These are phyloP conservation scores for Xylaria sp. DNA, from an alignment of 2,329 filamentous ascomycete species.

Conservation along the genomic window DNA sequence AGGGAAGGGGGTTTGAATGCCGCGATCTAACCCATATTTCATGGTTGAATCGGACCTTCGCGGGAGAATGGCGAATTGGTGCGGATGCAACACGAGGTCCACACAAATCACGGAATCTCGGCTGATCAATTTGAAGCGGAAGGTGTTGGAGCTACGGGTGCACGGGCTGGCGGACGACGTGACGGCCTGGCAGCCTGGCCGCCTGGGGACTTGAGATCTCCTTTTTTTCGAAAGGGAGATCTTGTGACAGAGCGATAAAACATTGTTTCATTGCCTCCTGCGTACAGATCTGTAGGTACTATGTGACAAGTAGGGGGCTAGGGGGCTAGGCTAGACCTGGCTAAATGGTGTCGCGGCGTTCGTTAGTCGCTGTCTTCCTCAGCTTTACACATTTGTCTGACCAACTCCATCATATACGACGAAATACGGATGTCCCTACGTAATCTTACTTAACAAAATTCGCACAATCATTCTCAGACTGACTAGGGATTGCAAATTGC, in stretches of 20 bases:
- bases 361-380: background rate
- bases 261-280: constrained; percentile 16
- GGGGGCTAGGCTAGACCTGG: too few species aligned
- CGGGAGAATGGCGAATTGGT: background rate
- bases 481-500: background rate
- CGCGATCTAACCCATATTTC: background rate
- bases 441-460: background rate
- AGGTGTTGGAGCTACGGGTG: constrained; percentile 15
- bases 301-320: too few species aligned
- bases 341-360: background rate
- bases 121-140: constrained; percentile 27
- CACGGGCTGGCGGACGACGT: constrained; percentile 11
- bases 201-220: constrained; percentile 7
- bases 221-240: background rate
- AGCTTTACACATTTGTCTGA: background rate
- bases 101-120: constrained; percentile 15
- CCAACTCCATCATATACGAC: too few species aligned
- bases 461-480: background rate
- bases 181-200: background rate
- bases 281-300: too few species aligned
- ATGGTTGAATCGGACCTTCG: background rate
- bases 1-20: background rate
- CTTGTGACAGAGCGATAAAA: constrained; percentile 11
- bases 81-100: background rate
- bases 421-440: too few species aligned